Evolutionary conservation across 306 rosid species (phyloP).

Genomic region (Quercus gilva): DNA sequence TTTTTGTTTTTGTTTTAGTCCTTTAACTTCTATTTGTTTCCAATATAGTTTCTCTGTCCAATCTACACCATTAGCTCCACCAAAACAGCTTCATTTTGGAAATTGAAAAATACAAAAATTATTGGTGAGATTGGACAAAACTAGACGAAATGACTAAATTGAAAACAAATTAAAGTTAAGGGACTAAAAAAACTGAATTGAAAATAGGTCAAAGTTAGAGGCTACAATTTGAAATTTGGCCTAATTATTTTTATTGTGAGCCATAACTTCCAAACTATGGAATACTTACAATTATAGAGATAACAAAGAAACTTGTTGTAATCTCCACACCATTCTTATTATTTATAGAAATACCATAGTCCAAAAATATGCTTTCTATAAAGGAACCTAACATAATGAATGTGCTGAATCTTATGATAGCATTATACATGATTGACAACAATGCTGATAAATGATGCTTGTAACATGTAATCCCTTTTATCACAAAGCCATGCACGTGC

Average conservation of each 20-base stretch:
- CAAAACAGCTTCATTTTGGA: no score
- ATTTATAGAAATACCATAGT: background rate
- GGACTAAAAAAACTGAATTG: no score
- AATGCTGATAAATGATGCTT: background rate
- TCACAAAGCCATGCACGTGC: background rate
- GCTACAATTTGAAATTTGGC: no score
- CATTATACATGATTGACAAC: background rate
- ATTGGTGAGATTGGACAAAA: no score
- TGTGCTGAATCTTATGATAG: background rate
- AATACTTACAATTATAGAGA: background rate
- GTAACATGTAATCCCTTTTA: background rate
- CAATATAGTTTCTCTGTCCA: no score
- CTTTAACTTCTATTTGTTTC: background rate
- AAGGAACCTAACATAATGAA: background rate
- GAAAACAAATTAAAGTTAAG: no score
- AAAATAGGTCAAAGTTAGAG: no score
- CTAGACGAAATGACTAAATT: no score
- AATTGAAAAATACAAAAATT: no score
- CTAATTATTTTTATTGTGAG: background rate
- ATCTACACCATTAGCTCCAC: no score
- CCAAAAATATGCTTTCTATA: background rate
- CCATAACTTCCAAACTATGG: background rate
- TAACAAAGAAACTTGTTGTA: background rate
- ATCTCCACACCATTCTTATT: background rate
- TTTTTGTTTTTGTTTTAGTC: no score